phyloP scores from a whole-genome alignment of 1,284 basidiomycete genomes.

The Cryptococcus hybrid region DNA sequence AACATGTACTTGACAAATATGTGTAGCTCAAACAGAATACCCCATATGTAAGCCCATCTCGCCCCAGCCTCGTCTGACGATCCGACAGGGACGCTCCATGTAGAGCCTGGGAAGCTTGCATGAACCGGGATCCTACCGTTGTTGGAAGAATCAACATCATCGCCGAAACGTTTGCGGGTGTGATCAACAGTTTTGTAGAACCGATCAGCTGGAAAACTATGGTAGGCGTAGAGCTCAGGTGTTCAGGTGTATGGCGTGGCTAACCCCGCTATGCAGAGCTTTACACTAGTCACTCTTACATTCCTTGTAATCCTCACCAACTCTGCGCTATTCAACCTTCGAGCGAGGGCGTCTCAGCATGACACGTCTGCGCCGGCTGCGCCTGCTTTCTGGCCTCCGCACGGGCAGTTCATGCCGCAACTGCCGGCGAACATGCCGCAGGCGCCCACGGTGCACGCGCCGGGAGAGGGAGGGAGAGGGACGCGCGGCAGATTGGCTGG shows the following conservation, averaged over 20 bases:
- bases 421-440: constrained; percentile 14
- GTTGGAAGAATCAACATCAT: constrained; percentile 85
- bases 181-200: constrained; percentile 94
- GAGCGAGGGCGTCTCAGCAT: constrained; percentile 41
- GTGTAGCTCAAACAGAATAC: constrained; percentile 67
- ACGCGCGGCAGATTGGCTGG: constrained; percentile 20
- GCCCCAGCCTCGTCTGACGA: not conserved
- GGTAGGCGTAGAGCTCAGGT: constrained; percentile 55
- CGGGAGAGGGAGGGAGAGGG: not conserved
- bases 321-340: constrained; percentile 61
- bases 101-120: constrained; percentile 88
- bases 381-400: constrained; percentile 16
- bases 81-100: constrained; percentile 64
- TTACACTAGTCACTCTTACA: constrained; percentile 72
- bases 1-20: constrained; percentile 74
- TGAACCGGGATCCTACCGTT: constrained; percentile 87
- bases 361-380: constrained; percentile 10
- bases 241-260: not conserved
- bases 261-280: constrained; percentile 55
- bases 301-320: constrained; percentile 82
- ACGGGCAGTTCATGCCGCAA: constrained; percentile 19
- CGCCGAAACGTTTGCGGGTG: constrained; percentile 92
- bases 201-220: constrained; percentile 96
- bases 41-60: constrained; percentile 61
- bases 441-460: constrained; percentile 6